phyloP scores from a whole-genome alignment of 345 rosid species.

The Linum usitatissimum region DNA sequence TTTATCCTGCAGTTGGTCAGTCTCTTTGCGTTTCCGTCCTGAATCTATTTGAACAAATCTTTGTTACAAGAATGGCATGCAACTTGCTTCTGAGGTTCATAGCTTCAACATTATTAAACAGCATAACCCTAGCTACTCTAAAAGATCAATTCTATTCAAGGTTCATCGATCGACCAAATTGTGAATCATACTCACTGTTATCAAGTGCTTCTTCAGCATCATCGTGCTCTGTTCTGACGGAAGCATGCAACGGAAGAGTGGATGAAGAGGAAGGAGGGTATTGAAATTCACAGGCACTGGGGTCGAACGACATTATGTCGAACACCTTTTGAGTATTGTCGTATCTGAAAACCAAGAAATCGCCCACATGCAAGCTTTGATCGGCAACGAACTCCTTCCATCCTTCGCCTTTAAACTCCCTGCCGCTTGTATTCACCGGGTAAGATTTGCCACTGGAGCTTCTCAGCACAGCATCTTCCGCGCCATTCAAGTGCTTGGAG shows the following conservation, averaged over 20 bases:
- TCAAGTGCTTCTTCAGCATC: background rate
- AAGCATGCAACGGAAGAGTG: background rate
- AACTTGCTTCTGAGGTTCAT: too few species aligned
- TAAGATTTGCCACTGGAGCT: conserved; percentile 8
- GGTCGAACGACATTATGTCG: conserved; percentile 11
- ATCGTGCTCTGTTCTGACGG: background rate
- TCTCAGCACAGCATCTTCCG: conserved; percentile 1
- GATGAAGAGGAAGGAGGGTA: background rate
- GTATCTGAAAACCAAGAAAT: conserved; percentile 15
- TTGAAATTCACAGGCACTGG: conserved; percentile 9
- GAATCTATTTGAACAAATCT: background rate
- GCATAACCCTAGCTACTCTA: too few species aligned
- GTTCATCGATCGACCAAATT: too few species aligned
- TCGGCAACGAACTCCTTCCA: conserved; percentile 9
- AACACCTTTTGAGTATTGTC: conserved; percentile 9
- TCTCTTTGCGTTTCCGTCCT: background rate
- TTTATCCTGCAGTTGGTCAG: background rate
- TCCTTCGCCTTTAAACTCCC: conserved; percentile 8
- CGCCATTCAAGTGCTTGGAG: conserved; percentile 8
- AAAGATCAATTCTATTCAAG: background rate
- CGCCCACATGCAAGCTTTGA: conserved; percentile 17
- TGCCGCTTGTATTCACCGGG: conserved; percentile 7
- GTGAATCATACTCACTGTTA: background rate
- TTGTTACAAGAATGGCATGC: too few species aligned
- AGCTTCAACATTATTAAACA: too few species aligned